phyloP scores from a whole-genome alignment of 345 rosid species.

The Aegle marmelos region DNA sequence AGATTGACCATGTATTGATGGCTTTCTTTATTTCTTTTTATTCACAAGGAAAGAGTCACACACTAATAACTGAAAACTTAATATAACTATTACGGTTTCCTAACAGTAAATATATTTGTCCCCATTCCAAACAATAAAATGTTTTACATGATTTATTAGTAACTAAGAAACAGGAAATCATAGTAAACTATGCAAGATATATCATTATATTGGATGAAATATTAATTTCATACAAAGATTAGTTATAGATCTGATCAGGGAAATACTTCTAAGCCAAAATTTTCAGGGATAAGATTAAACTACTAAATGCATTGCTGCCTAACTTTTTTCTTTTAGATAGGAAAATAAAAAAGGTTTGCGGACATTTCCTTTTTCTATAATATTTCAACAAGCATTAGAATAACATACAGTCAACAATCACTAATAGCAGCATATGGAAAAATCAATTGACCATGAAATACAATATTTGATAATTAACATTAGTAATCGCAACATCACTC shows the following conservation, averaged over 20 bases:
- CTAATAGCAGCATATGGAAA: not conserved
- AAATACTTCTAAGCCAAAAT: not conserved
- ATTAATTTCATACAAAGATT: not conserved
- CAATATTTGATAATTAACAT: not conserved
- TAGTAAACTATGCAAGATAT: not conserved
- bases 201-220: not conserved
- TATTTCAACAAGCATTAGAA: not conserved
- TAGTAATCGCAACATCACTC: not conserved
- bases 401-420: not conserved
- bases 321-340: too few species aligned
- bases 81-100: not conserved
- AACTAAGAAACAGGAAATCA: not conserved
- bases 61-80: not conserved
- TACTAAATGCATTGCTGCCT: not conserved
- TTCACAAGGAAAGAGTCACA: not conserved
- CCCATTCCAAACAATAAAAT: not conserved
- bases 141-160: not conserved
- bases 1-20: not conserved
- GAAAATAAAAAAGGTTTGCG: too few species aligned
- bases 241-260: not conserved
- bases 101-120: not conserved
- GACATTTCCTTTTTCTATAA: not conserved
- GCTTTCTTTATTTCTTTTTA: not conserved
- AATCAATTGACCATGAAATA: not conserved
- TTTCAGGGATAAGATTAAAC: not conserved